Base-by-base conservation (phyloP, 371 early-diverging fungal species). In the Mortierella sp. region DNA sequence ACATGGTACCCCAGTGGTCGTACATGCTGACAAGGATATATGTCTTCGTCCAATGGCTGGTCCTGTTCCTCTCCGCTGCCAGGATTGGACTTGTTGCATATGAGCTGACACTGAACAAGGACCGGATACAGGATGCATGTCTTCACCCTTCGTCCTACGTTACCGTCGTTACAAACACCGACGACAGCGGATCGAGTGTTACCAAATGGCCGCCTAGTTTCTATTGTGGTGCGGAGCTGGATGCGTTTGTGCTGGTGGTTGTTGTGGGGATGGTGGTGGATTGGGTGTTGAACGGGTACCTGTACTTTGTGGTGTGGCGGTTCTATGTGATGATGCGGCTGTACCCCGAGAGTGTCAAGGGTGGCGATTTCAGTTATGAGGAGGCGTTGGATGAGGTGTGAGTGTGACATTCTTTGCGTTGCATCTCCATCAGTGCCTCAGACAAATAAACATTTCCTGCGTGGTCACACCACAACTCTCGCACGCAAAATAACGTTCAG, bases 251-350 rank as follows among this genome's bases (percentile, higher is more conserved):
- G 51, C 3, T 75, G 72, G 21, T 67, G 43, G 72, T 80, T 46
- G 37, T 75, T 10, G 75, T 67, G 40, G 61, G 64, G 14, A 44
- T 80, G 28, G 44, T 53, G 9, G 76, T 75, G 46, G 80, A 80
- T 46, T 75, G 74, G 57, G 34, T 72, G 24, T 19, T 80, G 53
- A 75, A 80, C 46, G 71, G 74, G 19, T 80, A 80, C 43, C 21
- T 75, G 75, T 75, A 75, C 40, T 75, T 80, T 72, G 76, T 80
- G 0, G 44, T 75, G 5, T 75, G 80, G 80, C 67, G 80, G 46
- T 75, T 75, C 37, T 80, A 75, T 67, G 48, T 67, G 44, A 64
- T 54, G 34, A 72, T 80, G 76, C 43, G 75, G 8, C 34, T 67
- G 50, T 80, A 80, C 44, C 80, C 76, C 2, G 77, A 72, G 26